Conservation (phyloP, 2,329 filamentous ascomycete genomes). For the Curvularia sp. region DNA sequence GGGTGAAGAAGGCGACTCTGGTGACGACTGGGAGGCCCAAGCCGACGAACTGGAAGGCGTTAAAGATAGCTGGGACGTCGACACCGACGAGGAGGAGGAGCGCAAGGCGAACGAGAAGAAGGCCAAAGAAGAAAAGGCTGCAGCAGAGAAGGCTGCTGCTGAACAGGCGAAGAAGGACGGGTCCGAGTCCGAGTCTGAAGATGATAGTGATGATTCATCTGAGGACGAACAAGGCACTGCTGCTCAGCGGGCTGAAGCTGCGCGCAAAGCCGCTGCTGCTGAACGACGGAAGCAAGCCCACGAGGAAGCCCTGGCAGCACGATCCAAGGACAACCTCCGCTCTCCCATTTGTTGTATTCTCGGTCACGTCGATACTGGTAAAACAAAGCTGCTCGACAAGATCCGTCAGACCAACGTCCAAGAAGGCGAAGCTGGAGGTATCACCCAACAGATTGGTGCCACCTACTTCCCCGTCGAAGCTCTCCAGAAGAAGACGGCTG, state of each 20-base stretch:
- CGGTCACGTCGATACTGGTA: constrained; percentile 99
- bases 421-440: constrained; percentile 98
- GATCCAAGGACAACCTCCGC: constrained; percentile 91
- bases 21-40: constrained; percentile 86
- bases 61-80: constrained; percentile 95
- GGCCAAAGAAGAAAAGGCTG: constrained; percentile 31
- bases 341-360: constrained; percentile 99
- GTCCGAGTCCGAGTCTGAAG: constrained; percentile 51
- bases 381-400: constrained; percentile 99
- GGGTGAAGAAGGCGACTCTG: constrained; percentile 68
- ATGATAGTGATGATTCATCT: constrained; percentile 62
- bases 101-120: constrained; percentile 44
- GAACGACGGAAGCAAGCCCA: constrained; percentile 88
- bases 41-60: constrained; percentile 76
- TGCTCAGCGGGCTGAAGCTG: constrained; percentile 72
- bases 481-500: constrained; percentile 87
- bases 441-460: constrained; percentile 98
- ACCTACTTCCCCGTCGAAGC: constrained; percentile 98
- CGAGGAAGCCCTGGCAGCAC: constrained; percentile 87
- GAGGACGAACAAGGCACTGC: constrained; percentile 79
- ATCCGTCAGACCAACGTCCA: constrained; percentile 98
- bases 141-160: constrained; percentile 42
- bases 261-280: constrained; percentile 86
- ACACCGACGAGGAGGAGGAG: constrained; percentile 73
- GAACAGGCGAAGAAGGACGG: constrained; percentile 29